phyloP scores from a whole-genome alignment of 176 grass and related monocot species.

The Bolboschoenus planiculmis region DNA sequence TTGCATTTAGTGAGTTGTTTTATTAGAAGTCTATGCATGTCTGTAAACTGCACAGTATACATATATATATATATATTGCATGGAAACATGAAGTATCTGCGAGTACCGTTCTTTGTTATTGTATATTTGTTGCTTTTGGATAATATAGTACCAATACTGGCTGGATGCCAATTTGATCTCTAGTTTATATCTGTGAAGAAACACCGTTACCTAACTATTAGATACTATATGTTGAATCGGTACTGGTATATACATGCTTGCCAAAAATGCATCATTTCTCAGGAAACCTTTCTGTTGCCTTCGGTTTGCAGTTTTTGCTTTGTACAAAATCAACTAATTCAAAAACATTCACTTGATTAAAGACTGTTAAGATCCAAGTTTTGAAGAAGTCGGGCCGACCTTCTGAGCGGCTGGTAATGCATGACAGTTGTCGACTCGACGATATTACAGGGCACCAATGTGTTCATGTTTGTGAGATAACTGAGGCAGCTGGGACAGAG shows the following conservation, averaged over 20 bases:
- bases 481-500: slow-evolving; percentile 55
- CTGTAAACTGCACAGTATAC: not conserved
- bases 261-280: not conserved
- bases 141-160: not conserved
- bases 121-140: not conserved
- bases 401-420: slow-evolving; percentile 60
- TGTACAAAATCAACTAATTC: slow-evolving; percentile 8
- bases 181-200: not conserved
- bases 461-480: slow-evolving; percentile 66
- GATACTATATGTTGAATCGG: not conserved
- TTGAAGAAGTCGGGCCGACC: slow-evolving; percentile 75
- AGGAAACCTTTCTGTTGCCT: not conserved
- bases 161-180: not conserved
- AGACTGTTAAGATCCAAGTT: slow-evolving; percentile 80
- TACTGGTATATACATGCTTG: not conserved
- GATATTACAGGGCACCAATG: slow-evolving; percentile 51
- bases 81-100: not conserved
- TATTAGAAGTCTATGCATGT: not conserved
- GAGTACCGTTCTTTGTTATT: not conserved
- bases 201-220: not conserved
- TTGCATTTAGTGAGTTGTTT: slow-evolving; percentile 61
- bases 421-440: slow-evolving; percentile 48
- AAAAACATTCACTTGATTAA: not conserved
- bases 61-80: not conserved
- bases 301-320: slow-evolving; percentile 6